Evolutionary conservation across 495 filamentous ascomycete species (phyloP).

Genomic region (Aspergillus taichungensis): DNA sequence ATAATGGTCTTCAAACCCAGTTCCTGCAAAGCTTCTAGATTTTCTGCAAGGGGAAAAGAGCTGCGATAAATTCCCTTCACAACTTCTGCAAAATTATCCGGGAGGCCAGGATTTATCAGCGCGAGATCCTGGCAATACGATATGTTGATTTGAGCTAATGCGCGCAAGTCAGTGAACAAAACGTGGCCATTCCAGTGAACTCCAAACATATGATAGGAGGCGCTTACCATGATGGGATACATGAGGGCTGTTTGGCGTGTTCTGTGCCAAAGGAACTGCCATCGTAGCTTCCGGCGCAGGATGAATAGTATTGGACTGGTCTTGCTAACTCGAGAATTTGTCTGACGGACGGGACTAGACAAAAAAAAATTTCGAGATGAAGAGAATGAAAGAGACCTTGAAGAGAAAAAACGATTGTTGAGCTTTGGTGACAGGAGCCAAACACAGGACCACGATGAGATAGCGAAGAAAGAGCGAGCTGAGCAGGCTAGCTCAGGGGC

Average conservation of each 20-base stretch:
- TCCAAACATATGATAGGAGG: neutral
- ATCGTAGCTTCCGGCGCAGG: conserved; percentile 2
- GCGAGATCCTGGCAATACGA: conserved; percentile 1
- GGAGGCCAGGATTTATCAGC: conserved; percentile 22
- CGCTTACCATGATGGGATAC: conserved; percentile 10
- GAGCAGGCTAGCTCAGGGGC: no score
- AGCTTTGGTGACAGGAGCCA: no score
- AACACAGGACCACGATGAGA: no score
- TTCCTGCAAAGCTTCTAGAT: conserved; percentile 54
- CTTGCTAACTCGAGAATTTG: neutral
- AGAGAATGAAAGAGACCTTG: no score
- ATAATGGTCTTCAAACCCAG: conserved; percentile 67
- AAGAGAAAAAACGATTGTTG: no score
- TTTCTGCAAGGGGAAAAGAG: conserved; percentile 55
- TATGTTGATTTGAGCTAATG: neutral
- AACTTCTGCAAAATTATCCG: conserved; percentile 60
- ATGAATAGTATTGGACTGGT: neutral
- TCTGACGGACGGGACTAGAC: neutral
- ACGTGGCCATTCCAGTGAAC: no score
- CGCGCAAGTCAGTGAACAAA: no score
- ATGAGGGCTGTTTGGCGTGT: conserved; percentile 7
- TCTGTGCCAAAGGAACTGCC: conserved; percentile 11
- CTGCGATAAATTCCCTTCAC: conserved; percentile 65
- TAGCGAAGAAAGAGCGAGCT: no score
- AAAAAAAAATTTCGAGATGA: no score